Percentiles rank a stretch among this genome's conserved stretches.
Conservation (phyloP, 331 rosid species). For the Quercus phellos region DNA sequence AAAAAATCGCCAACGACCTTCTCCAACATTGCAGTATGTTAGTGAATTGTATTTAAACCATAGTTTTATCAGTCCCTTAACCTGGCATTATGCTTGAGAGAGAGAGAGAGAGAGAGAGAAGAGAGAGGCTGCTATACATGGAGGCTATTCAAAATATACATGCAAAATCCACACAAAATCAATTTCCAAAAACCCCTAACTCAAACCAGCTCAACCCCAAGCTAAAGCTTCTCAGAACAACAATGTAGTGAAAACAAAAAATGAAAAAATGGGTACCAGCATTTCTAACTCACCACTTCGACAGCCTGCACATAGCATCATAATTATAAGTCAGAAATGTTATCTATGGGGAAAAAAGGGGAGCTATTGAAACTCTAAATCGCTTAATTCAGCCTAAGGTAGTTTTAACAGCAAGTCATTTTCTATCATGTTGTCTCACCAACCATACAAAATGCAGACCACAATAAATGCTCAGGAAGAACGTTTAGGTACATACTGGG, state of each 20-base stretch:
- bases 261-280: slow-evolving; percentile 61
- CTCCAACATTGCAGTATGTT: too few species aligned
- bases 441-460: too few species aligned
- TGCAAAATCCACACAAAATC: slow-evolving; percentile 46
- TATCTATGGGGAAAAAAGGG: neutral
- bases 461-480: too few species aligned
- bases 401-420: too few species aligned
- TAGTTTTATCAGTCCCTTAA: neutral
- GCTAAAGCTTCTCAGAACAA: slow-evolving; percentile 47
- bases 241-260: slow-evolving; percentile 52
- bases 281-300: slow-evolving; percentile 43
- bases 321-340: slow-evolving; percentile 12
- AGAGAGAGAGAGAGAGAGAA: neutral
- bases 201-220: slow-evolving; percentile 36
- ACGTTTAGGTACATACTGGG: too few species aligned
- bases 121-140: slow-evolving; percentile 43
- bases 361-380: neutral
- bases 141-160: slow-evolving; percentile 68
- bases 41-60: neutral
- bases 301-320: slow-evolving; percentile 62
- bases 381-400: too few species aligned
- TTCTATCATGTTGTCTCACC: too few species aligned
- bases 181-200: slow-evolving; percentile 34
- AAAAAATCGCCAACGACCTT: too few species aligned
- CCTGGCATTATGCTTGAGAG: neutral